phyloP scores from a whole-genome alignment of 306 rosid genomes.

The Cyclanthera cordifolia region DNA sequence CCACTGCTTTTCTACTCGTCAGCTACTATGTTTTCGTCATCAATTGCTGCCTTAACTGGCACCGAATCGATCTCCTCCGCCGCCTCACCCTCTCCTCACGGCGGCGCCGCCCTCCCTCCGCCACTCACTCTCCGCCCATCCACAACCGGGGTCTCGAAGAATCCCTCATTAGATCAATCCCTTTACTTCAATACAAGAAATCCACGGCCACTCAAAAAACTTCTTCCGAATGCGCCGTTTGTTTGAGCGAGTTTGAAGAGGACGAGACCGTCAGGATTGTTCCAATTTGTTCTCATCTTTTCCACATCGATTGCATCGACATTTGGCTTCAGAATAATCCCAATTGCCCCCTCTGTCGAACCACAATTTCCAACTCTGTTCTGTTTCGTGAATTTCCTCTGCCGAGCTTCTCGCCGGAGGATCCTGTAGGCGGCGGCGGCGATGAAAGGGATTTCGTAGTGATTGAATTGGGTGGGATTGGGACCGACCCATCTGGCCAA shows the following conservation, averaged over 20 bases:
- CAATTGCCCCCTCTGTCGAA: slow-evolving; percentile 94
- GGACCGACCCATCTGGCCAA: slow-evolving; percentile 7
- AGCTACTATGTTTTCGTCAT: slow-evolving; percentile 88
- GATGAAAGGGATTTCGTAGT: slow-evolving; percentile 55
- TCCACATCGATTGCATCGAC: slow-evolving; percentile 91
- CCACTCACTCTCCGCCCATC: slow-evolving; percentile 23
- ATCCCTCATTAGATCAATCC: slow-evolving; percentile 66
- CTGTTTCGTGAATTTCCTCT: slow-evolving; percentile 28
- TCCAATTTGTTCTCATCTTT: slow-evolving; percentile 70
- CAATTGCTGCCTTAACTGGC: slow-evolving; percentile 97
- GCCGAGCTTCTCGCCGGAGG: slow-evolving; percentile 25
- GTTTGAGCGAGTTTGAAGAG: slow-evolving; percentile 66
- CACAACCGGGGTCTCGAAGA: slow-evolving; percentile 61
- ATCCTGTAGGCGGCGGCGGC: slow-evolving; percentile 25
- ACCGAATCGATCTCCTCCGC: slow-evolving; percentile 65
- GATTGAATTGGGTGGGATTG: slow-evolving; percentile 53
- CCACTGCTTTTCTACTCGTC: slow-evolving; percentile 75
- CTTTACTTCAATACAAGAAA: slow-evolving; percentile 49
- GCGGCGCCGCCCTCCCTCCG: slow-evolving; percentile 22
- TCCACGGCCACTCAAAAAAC: not conserved
- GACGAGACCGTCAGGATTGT: slow-evolving; percentile 68
- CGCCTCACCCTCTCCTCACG: slow-evolving; percentile 53
- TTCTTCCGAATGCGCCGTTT: slow-evolving; percentile 71
- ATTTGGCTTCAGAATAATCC: slow-evolving; percentile 84
- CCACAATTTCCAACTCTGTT: slow-evolving; percentile 42